These are phyloP conservation scores for Gaultheria prostrata DNA, from an alignment of 148 eudicot genomes.

Conservation along the genomic window DNA sequence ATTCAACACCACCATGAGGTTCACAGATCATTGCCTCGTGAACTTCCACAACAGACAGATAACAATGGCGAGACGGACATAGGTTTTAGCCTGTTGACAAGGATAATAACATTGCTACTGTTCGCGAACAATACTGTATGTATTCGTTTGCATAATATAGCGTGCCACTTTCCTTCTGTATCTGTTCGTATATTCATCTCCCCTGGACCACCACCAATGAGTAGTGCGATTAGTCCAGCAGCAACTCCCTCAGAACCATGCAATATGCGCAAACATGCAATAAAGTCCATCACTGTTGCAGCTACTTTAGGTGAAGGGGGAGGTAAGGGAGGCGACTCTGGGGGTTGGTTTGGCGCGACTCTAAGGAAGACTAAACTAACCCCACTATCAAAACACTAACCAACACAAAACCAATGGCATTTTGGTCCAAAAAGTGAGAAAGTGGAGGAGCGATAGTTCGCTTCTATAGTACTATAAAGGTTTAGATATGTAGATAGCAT, in stretches of 20 bases:
- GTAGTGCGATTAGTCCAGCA: constrained; percentile 77
- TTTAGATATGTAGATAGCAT: no score
- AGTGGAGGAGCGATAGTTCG: no score
- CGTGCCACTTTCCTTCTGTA: constrained; percentile 91
- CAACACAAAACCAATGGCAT: no score
- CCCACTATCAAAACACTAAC: no score
- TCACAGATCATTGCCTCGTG: constrained; percentile 98
- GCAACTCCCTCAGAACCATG: constrained; percentile 92
- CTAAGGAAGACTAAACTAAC: no score
- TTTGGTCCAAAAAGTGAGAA: no score
- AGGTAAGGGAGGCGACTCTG: constrained; percentile 91
- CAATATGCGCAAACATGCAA: constrained; percentile 81
- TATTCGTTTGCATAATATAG: constrained; percentile 91
- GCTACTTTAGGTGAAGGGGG: constrained; percentile 99
- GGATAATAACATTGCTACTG: constrained; percentile 57
- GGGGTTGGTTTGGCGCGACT: constrained; percentile 85
- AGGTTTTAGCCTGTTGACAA: constrained; percentile 89
- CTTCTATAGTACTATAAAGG: no score
- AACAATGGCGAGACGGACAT: constrained; percentile 90
- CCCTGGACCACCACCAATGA: constrained; percentile 97
- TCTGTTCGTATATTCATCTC: constrained; percentile 63
- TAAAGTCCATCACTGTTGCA: constrained; percentile 88
- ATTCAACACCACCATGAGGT: constrained; percentile 94
- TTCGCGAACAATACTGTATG: constrained; percentile 86
- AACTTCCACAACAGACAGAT: constrained; percentile 95